Evolutionary conservation across 2,329 filamentous ascomycete genomes (phyloP), one percentile per base, ranked within the genome.

Genomic region (Thelonectria discophora): DNA sequence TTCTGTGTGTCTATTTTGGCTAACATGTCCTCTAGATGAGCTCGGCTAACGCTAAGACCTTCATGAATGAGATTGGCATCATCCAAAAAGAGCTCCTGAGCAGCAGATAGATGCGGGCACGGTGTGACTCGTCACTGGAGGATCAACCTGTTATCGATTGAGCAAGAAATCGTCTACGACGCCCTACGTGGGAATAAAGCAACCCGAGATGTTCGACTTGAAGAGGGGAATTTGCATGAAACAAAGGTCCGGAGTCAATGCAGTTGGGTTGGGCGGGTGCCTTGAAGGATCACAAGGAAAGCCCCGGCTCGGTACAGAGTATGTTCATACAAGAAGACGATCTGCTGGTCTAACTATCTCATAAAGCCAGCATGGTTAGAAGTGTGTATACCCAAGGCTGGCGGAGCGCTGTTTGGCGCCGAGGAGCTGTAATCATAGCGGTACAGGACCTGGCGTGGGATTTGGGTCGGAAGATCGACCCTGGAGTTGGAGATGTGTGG

Each of bases 81-180:
- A 77, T 86, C 48, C 83, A 86, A 70, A 80, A 76, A 63, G 83
- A 86, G 70, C 77, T 86, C 34, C 79, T 78, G 65, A 76, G 71
- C 61, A 75, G 73, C 60, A 75, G 73, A 60, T 80, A 75, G 69
- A 21, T 20, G 32, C 43, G 59, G 55, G 55, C 20, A n/a, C 12
- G 46, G 53, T 49, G 55, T 40, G 47, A 58, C 47, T 62, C 51
- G 51, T 24, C 45, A 46, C 21, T 24, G 21, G 63, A 49, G 40
- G 56, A 64, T 24, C n/a, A 30, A 54, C 49, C 40, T 43, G 47
- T 61, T 57, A 58, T 59, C 55, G 53, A 67, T 52, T 52, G 34
- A 55, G 54, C 30, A 37, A 39, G 18, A 18, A n/a, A 17, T 40
- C 49, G 56, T 52, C 61, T 39, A 46, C 34, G 27, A 46, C 43